These are phyloP conservation scores for Rhytidiadelphus loreus DNA, from an alignment of 225 moss, liverwort and hornwort species.

Conservation along the genomic window DNA sequence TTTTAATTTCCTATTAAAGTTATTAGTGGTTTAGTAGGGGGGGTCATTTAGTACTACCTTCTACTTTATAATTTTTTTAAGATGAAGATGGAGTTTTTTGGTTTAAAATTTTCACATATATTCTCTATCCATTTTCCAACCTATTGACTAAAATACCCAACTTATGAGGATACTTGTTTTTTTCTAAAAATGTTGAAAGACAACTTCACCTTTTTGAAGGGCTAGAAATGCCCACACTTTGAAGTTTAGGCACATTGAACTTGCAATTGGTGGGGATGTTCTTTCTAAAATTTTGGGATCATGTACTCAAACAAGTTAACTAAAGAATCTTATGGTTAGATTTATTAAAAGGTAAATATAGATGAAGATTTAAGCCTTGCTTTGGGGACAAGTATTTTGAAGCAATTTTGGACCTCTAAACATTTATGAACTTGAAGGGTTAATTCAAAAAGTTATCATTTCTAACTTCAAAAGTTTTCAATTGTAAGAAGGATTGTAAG, in stretches of 20 bases:
- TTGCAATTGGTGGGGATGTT: background rate
- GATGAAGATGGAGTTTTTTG: background rate
- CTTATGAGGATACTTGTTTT: background rate
- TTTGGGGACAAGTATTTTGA: background rate
- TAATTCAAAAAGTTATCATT: background rate
- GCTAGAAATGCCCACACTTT: background rate
- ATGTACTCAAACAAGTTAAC: background rate
- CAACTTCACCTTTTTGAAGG: background rate
- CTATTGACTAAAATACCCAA: background rate
- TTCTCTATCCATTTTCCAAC: background rate
- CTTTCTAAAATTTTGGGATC: background rate
- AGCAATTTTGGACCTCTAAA: background rate
- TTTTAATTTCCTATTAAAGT: too few species aligned
- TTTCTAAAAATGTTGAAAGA: background rate
- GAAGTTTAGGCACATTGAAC: background rate
- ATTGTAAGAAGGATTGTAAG: accelerated
- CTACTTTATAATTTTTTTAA: background rate
- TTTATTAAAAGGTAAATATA: background rate
- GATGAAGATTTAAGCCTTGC: background rate
- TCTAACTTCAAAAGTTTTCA: background rate
- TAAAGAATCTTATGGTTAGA: background rate
- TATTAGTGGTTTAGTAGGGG: too few species aligned
- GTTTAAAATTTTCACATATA: background rate
- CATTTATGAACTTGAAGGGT: background rate
- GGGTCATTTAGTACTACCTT: too few species aligned